Percentiles rank a stretch among this genome's conserved stretches.
Evolutionary conservation across 169 alveolate species (phyloP).

Genomic region (Eimeria necatrix): DNA sequence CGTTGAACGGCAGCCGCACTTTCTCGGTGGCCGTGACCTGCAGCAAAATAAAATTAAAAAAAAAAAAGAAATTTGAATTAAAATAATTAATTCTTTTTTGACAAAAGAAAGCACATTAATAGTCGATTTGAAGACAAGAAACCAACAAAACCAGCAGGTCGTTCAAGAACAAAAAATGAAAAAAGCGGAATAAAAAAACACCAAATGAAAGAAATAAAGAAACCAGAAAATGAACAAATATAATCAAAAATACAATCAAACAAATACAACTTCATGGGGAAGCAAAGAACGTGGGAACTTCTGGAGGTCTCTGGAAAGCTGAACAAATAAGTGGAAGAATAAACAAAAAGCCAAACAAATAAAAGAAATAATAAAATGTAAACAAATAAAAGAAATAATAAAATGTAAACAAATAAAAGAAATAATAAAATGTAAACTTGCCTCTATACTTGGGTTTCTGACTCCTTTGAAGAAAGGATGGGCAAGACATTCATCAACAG

Average conservation of each 20-base stretch:
- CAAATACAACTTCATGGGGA: no score
- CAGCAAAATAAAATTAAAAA: neutral
- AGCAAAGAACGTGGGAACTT: no score
- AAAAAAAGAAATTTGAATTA: neutral
- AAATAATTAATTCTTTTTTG: neutral
- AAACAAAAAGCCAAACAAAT: no score
- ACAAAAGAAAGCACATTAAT: no score
- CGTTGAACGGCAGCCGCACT: conserved; percentile 92
- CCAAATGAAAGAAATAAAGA: no score
- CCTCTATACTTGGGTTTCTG: conserved; percentile 88
- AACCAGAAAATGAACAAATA: no score
- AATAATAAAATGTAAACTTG: neutral
- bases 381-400: neutral
- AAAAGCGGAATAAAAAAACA: neutral
- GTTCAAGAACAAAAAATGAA: neutral
- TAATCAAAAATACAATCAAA: no score
- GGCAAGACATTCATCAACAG: conserved; percentile 94
- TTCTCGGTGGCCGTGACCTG: conserved; percentile 79
- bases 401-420: neutral
- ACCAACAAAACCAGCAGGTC: neutral
- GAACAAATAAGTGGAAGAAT: no score
- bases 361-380: neutral
- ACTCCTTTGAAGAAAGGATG: conserved; percentile 95
- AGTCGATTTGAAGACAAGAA: no score
- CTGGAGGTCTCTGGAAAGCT: no score